Percentiles rank a stretch among this genome's conserved stretches.
These are phyloP conservation scores for Daedaleopsis nitida DNA, from an alignment of 768 basidiomycete species.

Conservation along the genomic window DNA sequence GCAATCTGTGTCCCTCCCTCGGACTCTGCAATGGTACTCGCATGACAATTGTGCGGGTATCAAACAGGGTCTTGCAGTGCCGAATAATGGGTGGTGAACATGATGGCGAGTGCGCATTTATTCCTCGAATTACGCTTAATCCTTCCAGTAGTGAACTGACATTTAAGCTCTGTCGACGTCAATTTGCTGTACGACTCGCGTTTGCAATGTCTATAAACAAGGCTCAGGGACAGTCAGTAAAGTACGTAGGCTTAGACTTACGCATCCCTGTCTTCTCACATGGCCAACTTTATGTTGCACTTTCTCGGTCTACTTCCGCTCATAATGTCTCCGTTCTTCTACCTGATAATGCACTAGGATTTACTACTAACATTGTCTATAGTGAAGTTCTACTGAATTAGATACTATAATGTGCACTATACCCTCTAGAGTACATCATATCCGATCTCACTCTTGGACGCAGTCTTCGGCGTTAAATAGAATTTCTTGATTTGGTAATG, in stretches of 20 bases:
- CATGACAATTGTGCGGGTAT: constrained; percentile 29
- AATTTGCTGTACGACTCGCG: constrained; percentile 46
- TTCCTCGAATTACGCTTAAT: constrained; percentile 36
- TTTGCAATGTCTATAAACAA: constrained; percentile 37
- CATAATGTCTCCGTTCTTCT: constrained; percentile 33
- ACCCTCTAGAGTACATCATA: too few relatives aligned
- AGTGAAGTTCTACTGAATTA: not conserved
- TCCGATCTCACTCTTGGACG: too few relatives aligned
- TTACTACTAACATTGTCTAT: too few relatives aligned
- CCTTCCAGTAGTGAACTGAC: constrained; percentile 33
- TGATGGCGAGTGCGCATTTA: constrained; percentile 31
- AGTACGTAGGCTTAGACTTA: constrained; percentile 44
- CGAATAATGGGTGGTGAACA: constrained; percentile 39
- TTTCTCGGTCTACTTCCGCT: constrained; percentile 38
- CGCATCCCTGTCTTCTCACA: constrained; percentile 40
- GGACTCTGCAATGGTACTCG: constrained; percentile 42
- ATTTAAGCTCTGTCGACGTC: constrained; percentile 31
- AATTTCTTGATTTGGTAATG: too few relatives aligned
- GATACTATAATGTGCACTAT: too few relatives aligned
- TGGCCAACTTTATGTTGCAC: constrained; percentile 48
- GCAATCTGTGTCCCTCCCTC: constrained; percentile 40
- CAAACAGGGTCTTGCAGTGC: constrained; percentile 35
- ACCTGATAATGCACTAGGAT: not conserved
- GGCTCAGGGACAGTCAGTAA: constrained; percentile 49
- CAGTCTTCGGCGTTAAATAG: too few relatives aligned